These are phyloP conservation scores for Rhizopus stolonifer DNA, from an alignment of 371 early-diverging fungal genomes.

Conservation along the genomic window DNA sequence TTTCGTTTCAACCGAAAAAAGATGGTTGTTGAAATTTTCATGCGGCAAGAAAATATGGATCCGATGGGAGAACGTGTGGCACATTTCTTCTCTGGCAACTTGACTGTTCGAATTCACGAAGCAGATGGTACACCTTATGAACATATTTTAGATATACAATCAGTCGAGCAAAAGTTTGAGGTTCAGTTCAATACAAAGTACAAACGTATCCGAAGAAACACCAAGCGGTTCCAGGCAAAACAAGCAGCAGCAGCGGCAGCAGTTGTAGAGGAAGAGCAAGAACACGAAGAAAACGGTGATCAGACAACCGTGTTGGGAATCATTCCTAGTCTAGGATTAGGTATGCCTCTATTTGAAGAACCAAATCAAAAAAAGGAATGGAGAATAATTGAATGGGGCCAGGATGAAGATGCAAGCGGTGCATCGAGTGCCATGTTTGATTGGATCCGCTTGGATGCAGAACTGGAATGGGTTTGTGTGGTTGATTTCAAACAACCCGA, in stretches of 20 bases:
- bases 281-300: constrained; percentile 60
- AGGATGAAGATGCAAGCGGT: constrained; percentile 69
- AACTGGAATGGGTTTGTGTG: constrained; percentile 90
- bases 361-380: constrained; percentile 71
- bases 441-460: constrained; percentile 97
- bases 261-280: constrained; percentile 67
- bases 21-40: constrained; percentile 88
- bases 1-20: constrained; percentile 91
- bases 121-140: constrained; percentile 93
- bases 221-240: constrained; percentile 76
- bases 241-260: constrained; percentile 80
- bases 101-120: constrained; percentile 91
- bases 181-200: constrained; percentile 96
- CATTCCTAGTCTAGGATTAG: constrained; percentile 57
- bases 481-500: constrained; percentile 92
- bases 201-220: constrained; percentile 88
- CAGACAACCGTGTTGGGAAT: constrained; percentile 42
- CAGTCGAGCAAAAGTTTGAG: constrained; percentile 73
- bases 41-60: constrained; percentile 84
- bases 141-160: constrained; percentile 86
- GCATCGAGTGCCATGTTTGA: constrained; percentile 83
- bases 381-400: constrained; percentile 81
- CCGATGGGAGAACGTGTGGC: constrained; percentile 31
- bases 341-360: constrained; percentile 74
- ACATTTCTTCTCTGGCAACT: constrained; percentile 72